Evolutionary conservation across 345 rosid species (phyloP), one percentile per base, ranked within the genome.

Genomic region (Brassica napus): DNA sequence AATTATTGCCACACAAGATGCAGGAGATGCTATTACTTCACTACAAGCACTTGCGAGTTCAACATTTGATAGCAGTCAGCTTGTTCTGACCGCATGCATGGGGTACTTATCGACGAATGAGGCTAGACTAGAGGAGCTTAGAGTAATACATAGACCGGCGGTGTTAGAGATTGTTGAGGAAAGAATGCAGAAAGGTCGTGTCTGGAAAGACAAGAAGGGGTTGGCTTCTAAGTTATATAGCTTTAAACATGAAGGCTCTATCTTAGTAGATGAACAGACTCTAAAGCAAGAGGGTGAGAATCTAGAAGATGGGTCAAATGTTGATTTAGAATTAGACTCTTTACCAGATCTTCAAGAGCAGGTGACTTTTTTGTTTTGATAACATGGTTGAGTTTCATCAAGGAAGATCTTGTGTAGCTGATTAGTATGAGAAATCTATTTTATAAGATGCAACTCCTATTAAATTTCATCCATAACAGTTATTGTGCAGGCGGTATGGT

Each of bases 51-150:
- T 95, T 77, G 77, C 90, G 58, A 90, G 97, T 68, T 95, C 99
- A 76, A 93, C 98, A 79, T 95, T 95, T 83, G 99, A 95, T 82
- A 89, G 97, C 83, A 95, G 99, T 80, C 98, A 95, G 84, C 96
- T 95, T 78, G 89, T 95, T 82, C 79, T 91, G 67, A 91, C 93
- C 57, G 96, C 99, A 66, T 89, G 96, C 76, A 90, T 95, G 91
- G 97, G 99, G 3, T 91, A 85, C 83, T 58, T 86, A 81, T 81
- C 88, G 69, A 89, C 94, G 66, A 91, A 89, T 42, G 96, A 95
- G 69, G 89, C 82, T 80, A 87, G 82, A 84, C 84, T 95, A 23
- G 86, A 86, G 61, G 94, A 90, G 78, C 81, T 95, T 83, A 88
- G 98, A 77, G 86, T 82, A 74, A 87, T 84, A 83, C 97, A 93